These are phyloP conservation scores for Pyrenochaeta sp. DNA, from an alignment of 2,329 filamentous ascomycete species.

Conservation along the genomic window DNA sequence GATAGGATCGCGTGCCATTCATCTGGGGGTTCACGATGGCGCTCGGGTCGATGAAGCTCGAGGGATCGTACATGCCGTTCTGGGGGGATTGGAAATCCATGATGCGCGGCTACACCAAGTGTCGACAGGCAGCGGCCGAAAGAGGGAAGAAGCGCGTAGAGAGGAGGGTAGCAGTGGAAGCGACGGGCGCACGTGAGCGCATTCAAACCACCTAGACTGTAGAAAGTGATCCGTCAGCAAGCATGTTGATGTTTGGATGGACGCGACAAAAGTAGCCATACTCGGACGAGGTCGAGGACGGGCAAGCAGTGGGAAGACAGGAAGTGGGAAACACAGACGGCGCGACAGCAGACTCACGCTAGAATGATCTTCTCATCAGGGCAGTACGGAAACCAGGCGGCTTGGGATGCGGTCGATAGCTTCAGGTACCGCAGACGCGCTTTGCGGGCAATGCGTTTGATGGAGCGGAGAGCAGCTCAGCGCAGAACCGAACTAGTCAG, in stretches of 20 bases:
- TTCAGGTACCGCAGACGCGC: conserved; percentile 44
- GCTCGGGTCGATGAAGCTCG: conserved; percentile 51
- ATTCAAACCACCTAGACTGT: conserved; percentile 40
- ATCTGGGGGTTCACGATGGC: conserved; percentile 56
- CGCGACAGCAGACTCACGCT: conserved; percentile 34
- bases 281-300: conserved; percentile 26
- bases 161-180: conserved; percentile 9
- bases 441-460: conserved; percentile 46
- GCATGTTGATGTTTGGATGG: conserved; percentile 40
- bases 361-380: conserved; percentile 39
- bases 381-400: conserved; percentile 33
- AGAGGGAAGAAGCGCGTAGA: conserved; percentile 19
- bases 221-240: conserved; percentile 33
- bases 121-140: conserved; percentile 12
- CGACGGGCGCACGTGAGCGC: conserved; percentile 29
- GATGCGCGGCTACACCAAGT: conserved; percentile 32
- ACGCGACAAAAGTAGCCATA: conserved; percentile 33
- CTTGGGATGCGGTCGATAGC: conserved; percentile 39
- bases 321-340: conserved; percentile 28
- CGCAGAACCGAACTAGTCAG: conserved; percentile 3
- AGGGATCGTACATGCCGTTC: conserved; percentile 47
- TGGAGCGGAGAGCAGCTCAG: conserved; percentile 27
- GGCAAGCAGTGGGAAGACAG: conserved; percentile 20
- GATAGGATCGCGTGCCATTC: conserved; percentile 82
- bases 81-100: conserved; percentile 50